Evolutionary conservation across 257 asterid species (phyloP).

Genomic region (Thymus quinquecostatus): DNA sequence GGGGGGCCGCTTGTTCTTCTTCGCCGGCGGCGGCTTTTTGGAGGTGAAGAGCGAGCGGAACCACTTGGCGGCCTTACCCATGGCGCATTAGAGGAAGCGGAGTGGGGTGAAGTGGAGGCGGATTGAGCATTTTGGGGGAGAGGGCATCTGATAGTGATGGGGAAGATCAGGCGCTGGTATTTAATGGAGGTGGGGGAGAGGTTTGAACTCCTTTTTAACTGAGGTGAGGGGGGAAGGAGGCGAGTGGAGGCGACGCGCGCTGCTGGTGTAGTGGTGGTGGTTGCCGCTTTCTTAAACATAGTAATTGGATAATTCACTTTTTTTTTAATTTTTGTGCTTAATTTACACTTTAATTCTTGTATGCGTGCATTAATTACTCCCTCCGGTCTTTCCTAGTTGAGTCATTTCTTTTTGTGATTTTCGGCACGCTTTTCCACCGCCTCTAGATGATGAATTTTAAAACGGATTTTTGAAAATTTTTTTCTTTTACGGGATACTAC

Average conservation of each 20-base stretch:
- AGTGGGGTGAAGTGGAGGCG: constrained; percentile 16
- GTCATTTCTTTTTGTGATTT: too few relatives aligned
- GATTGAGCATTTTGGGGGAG: constrained; percentile 32
- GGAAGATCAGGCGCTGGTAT: constrained; percentile 10
- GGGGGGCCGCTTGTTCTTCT: constrained; percentile 36
- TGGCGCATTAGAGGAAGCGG: constrained; percentile 45
- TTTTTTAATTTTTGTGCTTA: not conserved
- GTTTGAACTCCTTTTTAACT: not conserved
- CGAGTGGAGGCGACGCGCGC: constrained; percentile 32
- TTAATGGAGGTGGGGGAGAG: constrained; percentile 20
- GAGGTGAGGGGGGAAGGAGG: constrained; percentile 13
- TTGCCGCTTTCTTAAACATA: constrained; percentile 26
- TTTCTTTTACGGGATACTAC: too few relatives aligned
- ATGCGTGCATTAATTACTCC: too few relatives aligned
- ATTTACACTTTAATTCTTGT: not conserved
- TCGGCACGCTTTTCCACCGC: too few relatives aligned
- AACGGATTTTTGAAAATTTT: too few relatives aligned
- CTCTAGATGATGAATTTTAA: too few relatives aligned
- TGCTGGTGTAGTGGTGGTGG: constrained; percentile 40
- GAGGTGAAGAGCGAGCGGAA: constrained; percentile 63
- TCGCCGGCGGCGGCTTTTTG: constrained; percentile 44
- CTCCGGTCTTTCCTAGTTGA: too few relatives aligned
- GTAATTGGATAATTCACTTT: not conserved
- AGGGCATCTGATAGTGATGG: constrained; percentile 30
- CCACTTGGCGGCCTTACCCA: constrained; percentile 80